Evolutionary conservation across 306 rosid species (phyloP).

Genomic region (Coriaria nepalensis): DNA sequence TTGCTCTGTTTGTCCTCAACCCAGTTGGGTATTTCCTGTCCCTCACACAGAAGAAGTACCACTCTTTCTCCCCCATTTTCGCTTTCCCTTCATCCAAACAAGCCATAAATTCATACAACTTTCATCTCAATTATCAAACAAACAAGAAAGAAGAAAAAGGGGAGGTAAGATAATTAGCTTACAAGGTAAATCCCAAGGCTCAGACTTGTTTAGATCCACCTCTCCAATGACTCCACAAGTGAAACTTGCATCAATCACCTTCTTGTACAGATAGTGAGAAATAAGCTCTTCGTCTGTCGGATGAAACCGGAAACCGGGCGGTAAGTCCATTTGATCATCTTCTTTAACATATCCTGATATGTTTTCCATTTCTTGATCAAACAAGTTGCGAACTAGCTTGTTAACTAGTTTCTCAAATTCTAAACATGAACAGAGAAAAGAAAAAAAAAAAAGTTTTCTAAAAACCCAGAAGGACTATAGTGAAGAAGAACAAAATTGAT

Average conservation of each 20-base stretch:
- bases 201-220: constrained; percentile 83
- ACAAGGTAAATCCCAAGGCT: constrained; percentile 96
- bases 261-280: constrained; percentile 54
- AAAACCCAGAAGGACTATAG: no score
- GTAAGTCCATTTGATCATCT: constrained; percentile 55
- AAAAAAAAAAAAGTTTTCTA: no score
- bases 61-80: constrained; percentile 88
- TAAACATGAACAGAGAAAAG: no score
- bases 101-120: background rate
- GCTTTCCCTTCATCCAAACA: constrained; percentile 52
- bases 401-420: no score
- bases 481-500: background rate
- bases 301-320: constrained; percentile 80
- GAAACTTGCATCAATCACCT: constrained; percentile 45
- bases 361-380: constrained; percentile 34
- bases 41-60: constrained; percentile 88
- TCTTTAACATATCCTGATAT: constrained; percentile 19
- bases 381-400: background rate
- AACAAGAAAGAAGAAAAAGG: background rate
- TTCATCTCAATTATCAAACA: background rate
- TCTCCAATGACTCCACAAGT: constrained; percentile 75
- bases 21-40: constrained; percentile 96
- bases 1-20: constrained; percentile 83
- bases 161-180: constrained; percentile 14
- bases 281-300: constrained; percentile 95